Conservation (phyloP, 2,329 filamentous ascomycete species). For the Verticillium nonalfalfae region DNA sequence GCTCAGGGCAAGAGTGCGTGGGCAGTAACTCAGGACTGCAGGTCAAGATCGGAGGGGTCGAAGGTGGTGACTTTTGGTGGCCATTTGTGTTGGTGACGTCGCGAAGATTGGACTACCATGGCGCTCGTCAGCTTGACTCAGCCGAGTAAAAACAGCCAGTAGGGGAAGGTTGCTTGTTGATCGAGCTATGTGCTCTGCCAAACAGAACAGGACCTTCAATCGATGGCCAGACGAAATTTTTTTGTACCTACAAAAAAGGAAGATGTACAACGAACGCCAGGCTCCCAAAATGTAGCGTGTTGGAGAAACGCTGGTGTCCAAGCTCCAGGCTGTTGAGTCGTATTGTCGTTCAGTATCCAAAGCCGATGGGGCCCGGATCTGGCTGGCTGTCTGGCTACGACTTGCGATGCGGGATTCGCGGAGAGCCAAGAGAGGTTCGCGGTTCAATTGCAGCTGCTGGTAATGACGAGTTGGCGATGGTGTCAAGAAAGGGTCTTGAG, state of each 20-base stretch:
- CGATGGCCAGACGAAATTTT: neutral
- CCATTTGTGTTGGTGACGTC: constrained; percentile 20
- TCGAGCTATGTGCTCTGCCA: neutral
- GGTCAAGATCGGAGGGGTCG: constrained; percentile 13
- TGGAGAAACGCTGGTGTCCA: neutral
- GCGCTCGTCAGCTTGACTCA: neutral
- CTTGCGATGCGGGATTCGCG: neutral
- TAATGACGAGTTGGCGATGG: neutral
- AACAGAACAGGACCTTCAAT: neutral
- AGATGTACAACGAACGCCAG: constrained; percentile 17
- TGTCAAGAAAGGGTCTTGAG: neutral
- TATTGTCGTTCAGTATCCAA: neutral
- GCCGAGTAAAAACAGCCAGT: neutral
- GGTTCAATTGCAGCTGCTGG: neutral
- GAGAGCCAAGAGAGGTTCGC: neutral
- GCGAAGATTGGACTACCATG: constrained; percentile 1
- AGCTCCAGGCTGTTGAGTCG: neutral
- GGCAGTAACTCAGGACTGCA: neutral
- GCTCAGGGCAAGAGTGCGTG: neutral
- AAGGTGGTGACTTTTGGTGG: constrained; percentile 16
- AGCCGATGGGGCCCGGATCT: neutral
- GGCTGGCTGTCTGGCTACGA: neutral
- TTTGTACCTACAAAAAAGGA: constrained; percentile 4
- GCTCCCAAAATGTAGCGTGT: constrained; percentile 14
- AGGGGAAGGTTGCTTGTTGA: neutral